Percentiles rank a stretch among this genome's conserved stretches.
phyloP scores from a whole-genome alignment of 768 basidiomycete genomes.

The Pisolithus microcarpus region DNA sequence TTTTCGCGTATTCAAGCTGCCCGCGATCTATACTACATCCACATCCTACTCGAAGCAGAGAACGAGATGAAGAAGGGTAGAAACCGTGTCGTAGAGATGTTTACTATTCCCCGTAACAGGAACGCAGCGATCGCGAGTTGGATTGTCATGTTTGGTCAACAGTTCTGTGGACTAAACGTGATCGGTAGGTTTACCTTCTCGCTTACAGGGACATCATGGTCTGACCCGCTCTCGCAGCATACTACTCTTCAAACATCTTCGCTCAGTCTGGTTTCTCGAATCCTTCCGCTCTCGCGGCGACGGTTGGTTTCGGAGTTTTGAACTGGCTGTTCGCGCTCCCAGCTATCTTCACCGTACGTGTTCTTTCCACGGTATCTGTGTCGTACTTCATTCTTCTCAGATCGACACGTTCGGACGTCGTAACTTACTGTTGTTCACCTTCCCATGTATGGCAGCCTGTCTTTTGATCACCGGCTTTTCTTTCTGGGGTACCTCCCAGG shows the following conservation, averaged over 20 bases:
- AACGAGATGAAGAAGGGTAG: slow-evolving; percentile 46
- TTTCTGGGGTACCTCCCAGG: slow-evolving; percentile 41
- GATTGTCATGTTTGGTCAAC: slow-evolving; percentile 75
- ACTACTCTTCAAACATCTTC: slow-evolving; percentile 79
- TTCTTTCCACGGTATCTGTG: slow-evolving; percentile 12
- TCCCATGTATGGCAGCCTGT: slow-evolving; percentile 75
- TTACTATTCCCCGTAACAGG: slow-evolving; percentile 68
- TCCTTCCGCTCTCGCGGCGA: slow-evolving; percentile 53
- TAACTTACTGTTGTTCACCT: slow-evolving; percentile 68
- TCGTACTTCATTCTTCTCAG: slow-evolving; percentile 24
- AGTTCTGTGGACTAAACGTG: slow-evolving; percentile 80
- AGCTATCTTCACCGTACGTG: slow-evolving; percentile 47
- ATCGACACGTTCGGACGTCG: slow-evolving; percentile 75
- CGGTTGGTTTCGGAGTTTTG: slow-evolving; percentile 60
- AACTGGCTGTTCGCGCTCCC: slow-evolving; percentile 65
- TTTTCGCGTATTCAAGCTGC: slow-evolving; percentile 70
- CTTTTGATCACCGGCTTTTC: slow-evolving; percentile 71
- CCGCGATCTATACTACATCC: slow-evolving; percentile 74
- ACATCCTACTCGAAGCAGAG: slow-evolving; percentile 64
- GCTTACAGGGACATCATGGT: neutral
- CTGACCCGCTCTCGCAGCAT: slow-evolving; percentile 36
- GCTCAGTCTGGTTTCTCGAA: slow-evolving; percentile 46
- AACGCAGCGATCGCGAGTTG: slow-evolving; percentile 54
- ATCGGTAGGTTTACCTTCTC: slow-evolving; percentile 22
- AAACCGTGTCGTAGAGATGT: slow-evolving; percentile 59